Percentiles rank a stretch among this genome's conserved stretches.
phyloP scores from a whole-genome alignment of 306 rosid genomes.

The Cucurbita maxima region DNA sequence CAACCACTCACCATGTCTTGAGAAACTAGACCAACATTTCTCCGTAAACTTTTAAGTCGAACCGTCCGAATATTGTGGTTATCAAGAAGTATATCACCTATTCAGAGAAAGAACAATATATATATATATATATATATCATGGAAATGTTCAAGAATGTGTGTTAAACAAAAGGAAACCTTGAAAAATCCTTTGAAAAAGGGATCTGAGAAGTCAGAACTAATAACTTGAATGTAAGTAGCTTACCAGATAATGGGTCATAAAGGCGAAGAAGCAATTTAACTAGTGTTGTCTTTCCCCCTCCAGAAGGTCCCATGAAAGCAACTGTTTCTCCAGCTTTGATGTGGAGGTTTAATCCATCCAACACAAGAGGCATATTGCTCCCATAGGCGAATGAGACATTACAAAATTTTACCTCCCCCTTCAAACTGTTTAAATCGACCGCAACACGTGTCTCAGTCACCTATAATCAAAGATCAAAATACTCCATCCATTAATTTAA shows the following conservation, averaged over 20 bases:
- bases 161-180: background rate
- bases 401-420: conserved; percentile 61
- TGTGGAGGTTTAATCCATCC: conserved; percentile 53
- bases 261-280: conserved; percentile 72
- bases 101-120: background rate
- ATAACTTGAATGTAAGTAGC: conserved; percentile 1
- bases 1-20: conserved; percentile 63
- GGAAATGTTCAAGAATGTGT: background rate
- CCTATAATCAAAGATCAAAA: conserved; percentile 24
- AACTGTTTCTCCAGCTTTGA: conserved; percentile 73
- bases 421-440: conserved; percentile 34
- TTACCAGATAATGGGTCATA: conserved; percentile 72
- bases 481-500: background rate
- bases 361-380: conserved; percentile 41
- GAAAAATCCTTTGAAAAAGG: background rate
- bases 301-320: conserved; percentile 92
- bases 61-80: conserved; percentile 37
- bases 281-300: conserved; percentile 86
- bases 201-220: background rate
- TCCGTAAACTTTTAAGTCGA: conserved; percentile 51
- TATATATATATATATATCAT: background rate
- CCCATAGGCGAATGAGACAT: conserved; percentile 55
- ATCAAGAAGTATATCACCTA: conserved; percentile 62
- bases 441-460: conserved; percentile 50
- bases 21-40: conserved; percentile 67